phyloP scores from a whole-genome alignment of 2,329 filamentous ascomycete species.

The Penicillium sp. region DNA sequence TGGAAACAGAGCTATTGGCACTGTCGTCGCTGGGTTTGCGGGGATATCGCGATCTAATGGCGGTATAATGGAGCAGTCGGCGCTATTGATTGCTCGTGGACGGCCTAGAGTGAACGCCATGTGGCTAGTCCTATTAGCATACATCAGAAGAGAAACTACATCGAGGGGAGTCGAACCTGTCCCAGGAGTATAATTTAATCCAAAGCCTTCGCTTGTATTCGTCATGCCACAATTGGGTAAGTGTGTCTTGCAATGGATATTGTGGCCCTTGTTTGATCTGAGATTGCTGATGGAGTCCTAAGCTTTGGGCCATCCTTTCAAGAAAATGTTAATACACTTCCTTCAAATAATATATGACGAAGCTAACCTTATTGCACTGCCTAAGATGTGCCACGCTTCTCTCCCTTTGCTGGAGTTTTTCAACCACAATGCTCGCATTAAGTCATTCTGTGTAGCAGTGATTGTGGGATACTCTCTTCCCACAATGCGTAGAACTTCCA shows the following conservation, averaged over 20 bases:
- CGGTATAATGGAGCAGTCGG: background rate
- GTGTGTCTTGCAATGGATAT: background rate
- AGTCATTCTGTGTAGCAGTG: background rate
- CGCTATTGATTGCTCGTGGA: background rate
- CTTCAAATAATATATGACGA: background rate
- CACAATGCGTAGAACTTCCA: no score
- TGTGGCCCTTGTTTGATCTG: background rate
- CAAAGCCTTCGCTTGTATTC: background rate
- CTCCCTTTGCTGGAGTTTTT: background rate
- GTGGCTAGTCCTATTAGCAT: background rate
- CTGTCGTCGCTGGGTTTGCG: background rate
- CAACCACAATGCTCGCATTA: background rate
- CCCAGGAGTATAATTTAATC: background rate
- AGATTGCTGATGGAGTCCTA: background rate
- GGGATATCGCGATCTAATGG: background rate
- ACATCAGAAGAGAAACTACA: background rate
- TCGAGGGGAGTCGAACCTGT: background rate
- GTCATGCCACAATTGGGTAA: background rate
- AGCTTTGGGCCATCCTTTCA: background rate
- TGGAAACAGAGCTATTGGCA: background rate
- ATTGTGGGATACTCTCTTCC: background rate
- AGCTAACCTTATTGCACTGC: background rate
- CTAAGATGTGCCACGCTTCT: background rate
- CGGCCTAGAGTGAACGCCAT: slow-evolving; percentile 1
- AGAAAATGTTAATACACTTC: no score